phyloP scores from a whole-genome alignment of 2,329 filamentous ascomycete species.

The Amesomyces nigricolor region DNA sequence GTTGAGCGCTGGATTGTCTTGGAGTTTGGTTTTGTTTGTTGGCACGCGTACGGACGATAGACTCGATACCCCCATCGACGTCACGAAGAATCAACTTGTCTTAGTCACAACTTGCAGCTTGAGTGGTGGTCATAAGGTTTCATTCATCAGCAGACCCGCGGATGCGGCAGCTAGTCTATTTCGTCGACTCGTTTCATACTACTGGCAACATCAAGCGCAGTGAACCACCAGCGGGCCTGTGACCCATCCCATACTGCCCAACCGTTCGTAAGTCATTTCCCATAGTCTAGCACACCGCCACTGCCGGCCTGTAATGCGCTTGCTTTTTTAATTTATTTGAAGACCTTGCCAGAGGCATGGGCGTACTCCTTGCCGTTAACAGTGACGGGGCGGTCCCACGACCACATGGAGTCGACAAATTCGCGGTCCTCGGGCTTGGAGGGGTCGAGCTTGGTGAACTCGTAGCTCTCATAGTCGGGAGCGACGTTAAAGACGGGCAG shows the following conservation, averaged over 20 bases:
- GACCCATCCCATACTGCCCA: constrained; percentile 22
- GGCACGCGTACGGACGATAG: background rate
- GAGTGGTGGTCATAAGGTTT: background rate
- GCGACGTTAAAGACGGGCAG: constrained; percentile 89
- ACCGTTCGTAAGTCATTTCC: constrained; percentile 28
- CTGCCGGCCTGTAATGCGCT: constrained; percentile 19
- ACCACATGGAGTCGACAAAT: constrained; percentile 83
- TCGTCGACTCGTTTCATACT: constrained; percentile 20
- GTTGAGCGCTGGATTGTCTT: too few relatives aligned
- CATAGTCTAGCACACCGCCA: constrained; percentile 24
- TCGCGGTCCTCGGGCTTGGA: constrained; percentile 77
- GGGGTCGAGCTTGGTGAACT: constrained; percentile 93
- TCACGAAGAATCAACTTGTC: background rate
- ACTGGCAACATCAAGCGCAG: constrained; percentile 24
- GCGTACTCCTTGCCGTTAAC: constrained; percentile 83
- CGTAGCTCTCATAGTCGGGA: constrained; percentile 94
- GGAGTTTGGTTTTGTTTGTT: background rate
- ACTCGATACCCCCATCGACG: background rate
- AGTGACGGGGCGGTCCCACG: constrained; percentile 79
- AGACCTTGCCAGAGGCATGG: constrained; percentile 92
- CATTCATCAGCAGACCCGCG: constrained; percentile 13
- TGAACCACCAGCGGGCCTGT: constrained; percentile 20
- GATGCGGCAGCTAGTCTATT: constrained; percentile 23
- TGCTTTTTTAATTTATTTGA: constrained; percentile 66
- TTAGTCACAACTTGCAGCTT: background rate